Conservation (phyloP, 345 rosid genomes). For the Camelina laxa region DNA sequence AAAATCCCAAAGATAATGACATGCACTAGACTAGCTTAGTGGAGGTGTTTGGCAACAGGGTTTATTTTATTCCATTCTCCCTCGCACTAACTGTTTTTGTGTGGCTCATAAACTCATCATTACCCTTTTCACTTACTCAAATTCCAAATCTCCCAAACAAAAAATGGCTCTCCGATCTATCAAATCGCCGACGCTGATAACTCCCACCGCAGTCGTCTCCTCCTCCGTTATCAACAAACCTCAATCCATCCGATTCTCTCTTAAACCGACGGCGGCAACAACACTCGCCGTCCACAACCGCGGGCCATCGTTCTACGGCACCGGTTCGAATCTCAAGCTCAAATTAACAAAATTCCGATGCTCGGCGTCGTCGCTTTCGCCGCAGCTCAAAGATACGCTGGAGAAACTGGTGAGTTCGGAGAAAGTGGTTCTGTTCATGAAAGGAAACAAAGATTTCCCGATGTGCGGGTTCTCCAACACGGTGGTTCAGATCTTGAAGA, state of each 20-base stretch:
- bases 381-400: slow-evolving; percentile 72
- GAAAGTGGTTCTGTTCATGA: slow-evolving; percentile 88
- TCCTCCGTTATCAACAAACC: slow-evolving; percentile 13
- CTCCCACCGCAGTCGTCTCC: slow-evolving; percentile 4
- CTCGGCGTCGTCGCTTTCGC: slow-evolving; percentile 59
- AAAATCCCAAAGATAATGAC: too few species aligned
- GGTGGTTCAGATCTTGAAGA: slow-evolving; percentile 82
- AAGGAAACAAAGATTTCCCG: slow-evolving; percentile 88
- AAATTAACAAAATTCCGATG: slow-evolving; percentile 32
- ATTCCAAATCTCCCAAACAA: background rate
- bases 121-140: slow-evolving; percentile 11
- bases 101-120: slow-evolving; percentile 29
- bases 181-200: slow-evolving; percentile 30
- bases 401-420: slow-evolving; percentile 73
- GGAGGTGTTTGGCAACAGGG: slow-evolving; percentile 20
- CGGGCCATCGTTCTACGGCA: slow-evolving; percentile 11
- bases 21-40: background rate
- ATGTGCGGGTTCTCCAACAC: slow-evolving; percentile 97
- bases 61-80: background rate
- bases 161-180: slow-evolving; percentile 44
- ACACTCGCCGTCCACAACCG: slow-evolving; percentile 16
- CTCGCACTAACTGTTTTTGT: background rate
- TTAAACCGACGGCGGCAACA: background rate
- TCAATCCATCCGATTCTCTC: slow-evolving; percentile 21
- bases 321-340: slow-evolving; percentile 26